These are phyloP conservation scores for Leishmania gerbilli DNA, from an alignment of 208 protist genomes.

Conservation along the genomic window DNA sequence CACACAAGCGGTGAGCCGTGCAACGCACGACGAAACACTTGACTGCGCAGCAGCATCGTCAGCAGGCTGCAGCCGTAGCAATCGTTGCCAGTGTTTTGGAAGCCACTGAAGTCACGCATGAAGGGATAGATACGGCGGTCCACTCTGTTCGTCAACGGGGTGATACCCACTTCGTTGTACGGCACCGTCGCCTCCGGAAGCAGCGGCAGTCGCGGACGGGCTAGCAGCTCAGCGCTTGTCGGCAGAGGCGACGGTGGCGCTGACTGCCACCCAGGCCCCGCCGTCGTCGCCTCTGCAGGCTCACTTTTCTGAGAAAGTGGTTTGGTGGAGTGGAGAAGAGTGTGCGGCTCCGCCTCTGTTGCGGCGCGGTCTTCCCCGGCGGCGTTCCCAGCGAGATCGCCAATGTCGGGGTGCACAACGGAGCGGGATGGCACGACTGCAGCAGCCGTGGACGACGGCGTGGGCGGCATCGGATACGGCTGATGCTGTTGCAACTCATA, in stretches of 20 bases:
- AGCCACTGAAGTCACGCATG: constrained; percentile 64
- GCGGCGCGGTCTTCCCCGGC: not conserved
- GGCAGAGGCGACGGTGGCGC: not conserved
- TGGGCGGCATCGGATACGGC: constrained; percentile 2
- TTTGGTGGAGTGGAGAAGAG: not conserved
- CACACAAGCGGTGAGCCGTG: constrained; percentile 25
- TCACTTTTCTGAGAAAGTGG: constrained; percentile 1
- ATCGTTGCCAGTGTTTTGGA: constrained; percentile 75
- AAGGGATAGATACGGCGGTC: not conserved
- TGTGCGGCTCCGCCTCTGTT: not conserved
- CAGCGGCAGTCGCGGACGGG: not conserved
- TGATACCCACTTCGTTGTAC: not conserved
- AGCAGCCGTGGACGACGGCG: not conserved
- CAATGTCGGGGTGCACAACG: not conserved
- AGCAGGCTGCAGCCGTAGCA: constrained; percentile 88
- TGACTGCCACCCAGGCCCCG: constrained; percentile 4
- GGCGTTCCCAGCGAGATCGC: not conserved
- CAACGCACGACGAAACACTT: constrained; percentile 50
- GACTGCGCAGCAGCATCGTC: constrained; percentile 71
- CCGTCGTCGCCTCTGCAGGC: not conserved
- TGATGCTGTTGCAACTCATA: constrained; percentile 7
- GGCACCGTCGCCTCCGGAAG: constrained; percentile 1
- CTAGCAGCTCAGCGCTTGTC: not conserved
- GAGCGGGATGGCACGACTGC: not conserved
- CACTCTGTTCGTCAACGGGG: not conserved